Evolutionary conservation across 164 flowering plant species (phyloP).

Genomic region (Euptelea pleiosperma): DNA sequence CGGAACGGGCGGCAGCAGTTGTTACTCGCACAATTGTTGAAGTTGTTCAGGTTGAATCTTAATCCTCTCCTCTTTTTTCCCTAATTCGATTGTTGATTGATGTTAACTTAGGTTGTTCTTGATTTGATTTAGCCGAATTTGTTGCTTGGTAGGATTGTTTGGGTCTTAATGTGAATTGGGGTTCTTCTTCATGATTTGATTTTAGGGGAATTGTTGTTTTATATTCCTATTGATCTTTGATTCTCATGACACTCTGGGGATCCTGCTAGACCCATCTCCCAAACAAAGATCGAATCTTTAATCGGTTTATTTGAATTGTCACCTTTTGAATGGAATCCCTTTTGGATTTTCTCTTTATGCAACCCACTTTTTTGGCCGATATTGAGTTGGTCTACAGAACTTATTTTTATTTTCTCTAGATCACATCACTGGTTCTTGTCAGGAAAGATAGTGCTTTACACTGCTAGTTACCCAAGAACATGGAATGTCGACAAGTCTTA

Average conservation of each 20-base stretch:
- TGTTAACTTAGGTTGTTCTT: neutral
- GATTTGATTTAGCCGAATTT: neutral
- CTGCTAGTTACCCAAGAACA: neutral
- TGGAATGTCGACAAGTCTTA: too few species aligned
- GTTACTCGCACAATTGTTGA: slow-evolving; percentile 77
- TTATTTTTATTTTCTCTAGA: neutral
- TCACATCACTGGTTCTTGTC: neutral
- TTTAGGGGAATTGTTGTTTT: neutral
- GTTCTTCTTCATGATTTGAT: neutral
- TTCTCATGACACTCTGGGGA: neutral
- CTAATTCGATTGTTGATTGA: too few species aligned
- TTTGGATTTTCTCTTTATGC: slow-evolving; percentile 5
- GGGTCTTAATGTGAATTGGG: neutral
- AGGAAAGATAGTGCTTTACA: neutral
- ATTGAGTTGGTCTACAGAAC: neutral
- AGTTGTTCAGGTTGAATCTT: slow-evolving; percentile 66
- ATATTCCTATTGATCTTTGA: neutral
- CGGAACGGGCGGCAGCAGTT: slow-evolving; percentile 79
- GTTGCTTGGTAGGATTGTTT: neutral
- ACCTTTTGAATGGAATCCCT: neutral
- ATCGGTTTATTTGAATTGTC: slow-evolving; percentile 1
- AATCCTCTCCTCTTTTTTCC: too few species aligned
- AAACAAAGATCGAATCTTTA: neutral
- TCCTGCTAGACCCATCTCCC: slow-evolving; percentile 1
- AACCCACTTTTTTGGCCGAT: neutral